phyloP scores from a whole-genome alignment of 192 early-diverging fungal species.

The Chytriomyces sp. region DNA sequence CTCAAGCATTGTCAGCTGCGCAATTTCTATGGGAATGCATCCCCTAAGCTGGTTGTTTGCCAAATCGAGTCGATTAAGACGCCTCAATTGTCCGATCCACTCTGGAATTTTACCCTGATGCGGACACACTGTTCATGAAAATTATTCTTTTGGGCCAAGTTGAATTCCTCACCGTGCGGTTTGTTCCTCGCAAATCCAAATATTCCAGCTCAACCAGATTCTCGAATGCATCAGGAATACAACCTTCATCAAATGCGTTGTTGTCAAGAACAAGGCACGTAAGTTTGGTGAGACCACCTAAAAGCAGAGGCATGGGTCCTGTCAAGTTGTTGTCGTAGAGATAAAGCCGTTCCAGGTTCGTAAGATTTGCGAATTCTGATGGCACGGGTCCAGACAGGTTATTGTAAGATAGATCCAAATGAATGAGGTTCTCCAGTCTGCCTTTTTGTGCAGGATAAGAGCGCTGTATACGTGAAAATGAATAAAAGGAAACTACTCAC shows the following conservation, averaged over 20 bases:
- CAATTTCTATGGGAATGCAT: not conserved
- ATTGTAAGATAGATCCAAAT: not conserved
- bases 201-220: not conserved
- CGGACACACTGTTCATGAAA: too few relatives aligned
- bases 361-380: not conserved
- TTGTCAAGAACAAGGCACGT: not conserved
- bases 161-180: not conserved
- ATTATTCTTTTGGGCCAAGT: too few relatives aligned
- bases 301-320: not conserved
- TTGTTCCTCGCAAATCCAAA: not conserved
- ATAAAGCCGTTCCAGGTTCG: not conserved
- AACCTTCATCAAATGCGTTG: not conserved
- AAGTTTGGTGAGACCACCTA: not conserved
- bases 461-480: not conserved
- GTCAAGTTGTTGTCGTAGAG: slow-evolving; percentile 1
- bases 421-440: not conserved
- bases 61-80: not conserved
- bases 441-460: not conserved
- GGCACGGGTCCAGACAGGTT: not conserved
- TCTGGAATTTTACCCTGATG: not conserved
- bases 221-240: not conserved
- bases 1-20: not conserved
- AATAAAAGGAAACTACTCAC: not conserved
- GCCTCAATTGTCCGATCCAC: not conserved
- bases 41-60: not conserved